Base-by-base conservation (phyloP, 495 filamentous ascomycete genomes). In the Sphaerosporella brunnea region DNA sequence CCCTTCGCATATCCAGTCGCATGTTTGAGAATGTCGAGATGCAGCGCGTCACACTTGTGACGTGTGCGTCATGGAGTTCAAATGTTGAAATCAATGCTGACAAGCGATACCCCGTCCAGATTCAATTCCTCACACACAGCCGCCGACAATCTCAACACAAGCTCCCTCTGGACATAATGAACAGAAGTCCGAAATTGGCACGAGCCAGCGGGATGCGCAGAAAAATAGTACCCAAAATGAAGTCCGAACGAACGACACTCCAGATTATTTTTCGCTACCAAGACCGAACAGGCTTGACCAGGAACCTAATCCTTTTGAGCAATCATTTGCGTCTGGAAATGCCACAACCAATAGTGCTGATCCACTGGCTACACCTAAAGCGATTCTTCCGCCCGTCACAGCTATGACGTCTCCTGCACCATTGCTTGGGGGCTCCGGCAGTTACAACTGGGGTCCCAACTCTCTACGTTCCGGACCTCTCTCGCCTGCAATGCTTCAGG, bases 401-500 rank as follows among this genome's bases (percentile, higher is more conserved):
- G 74, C 84, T 26, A 73, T 97, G 54, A 88, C 92, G 10, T 96
- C 92, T 10, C 92, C 90, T 37, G 84, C 87, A 24, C 77, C 79
- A 3, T 62, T 85, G 13, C 63, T 85, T 43, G 80, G 83, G 39
- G 69, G 74, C 63, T 72, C 74, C 56, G 69, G 69, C 24, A 76
- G 73, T 23, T 83, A 81, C 57, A 75, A 77, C 65, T 96, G 90
- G 87, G 72, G 71, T 54, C 68, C 73, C 37, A 79, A 86, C 58
- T 92, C 84, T 19, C 69, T 97, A 53, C 77, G 90, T 43, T 84
- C 86, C 41, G 90, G 90, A 51, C 90, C 92, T 20, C 64, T 97
- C 57, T 96, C 90, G 63, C 90, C 90, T 65, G 90, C 90, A 47
- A 97, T 97, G 90, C 77, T 97, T 18, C 80, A 86, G 38, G 90